phyloP scores from a whole-genome alignment of 2,329 filamentous ascomycete genomes.

The Ascochyta rabiei region DNA sequence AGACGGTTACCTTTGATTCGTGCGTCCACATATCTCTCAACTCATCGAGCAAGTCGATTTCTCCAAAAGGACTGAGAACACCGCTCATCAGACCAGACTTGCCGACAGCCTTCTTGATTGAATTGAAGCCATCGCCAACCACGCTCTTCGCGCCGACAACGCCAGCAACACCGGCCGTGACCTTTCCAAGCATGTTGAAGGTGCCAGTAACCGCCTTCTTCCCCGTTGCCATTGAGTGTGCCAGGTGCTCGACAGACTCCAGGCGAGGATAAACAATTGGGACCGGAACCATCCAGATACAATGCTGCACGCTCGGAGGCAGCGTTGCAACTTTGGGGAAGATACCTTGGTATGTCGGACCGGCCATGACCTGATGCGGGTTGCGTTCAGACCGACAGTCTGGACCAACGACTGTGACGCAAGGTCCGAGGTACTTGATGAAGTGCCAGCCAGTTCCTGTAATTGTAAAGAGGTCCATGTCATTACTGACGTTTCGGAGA shows the following conservation, averaged over 20 bases:
- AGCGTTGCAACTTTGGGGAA: constrained; percentile 94
- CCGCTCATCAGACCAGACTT: constrained; percentile 96
- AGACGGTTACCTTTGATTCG: constrained; percentile 75
- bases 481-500: constrained; percentile 83
- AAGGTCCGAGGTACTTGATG: constrained; percentile 92
- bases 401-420: constrained; percentile 85
- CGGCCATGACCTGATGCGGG: constrained; percentile 89
- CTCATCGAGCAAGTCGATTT: constrained; percentile 93
- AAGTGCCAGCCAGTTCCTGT: constrained; percentile 99
- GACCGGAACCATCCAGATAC: constrained; percentile 93
- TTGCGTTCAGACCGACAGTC: constrained; percentile 93
- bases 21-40: constrained; percentile 98
- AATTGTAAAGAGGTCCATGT: constrained; percentile 92
- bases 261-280: constrained; percentile 89
- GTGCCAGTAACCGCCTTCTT: constrained; percentile 97
- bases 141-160: constrained; percentile 94
- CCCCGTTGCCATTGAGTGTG: constrained; percentile 87
- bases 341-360: constrained; percentile 94
- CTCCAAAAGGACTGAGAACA: constrained; percentile 93
- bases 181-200: constrained; percentile 94
- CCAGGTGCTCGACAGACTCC: constrained; percentile 88
- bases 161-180: constrained; percentile 91
- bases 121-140: constrained; percentile 89
- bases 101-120: constrained; percentile 94
- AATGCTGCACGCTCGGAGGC: constrained; percentile 93